Evolutionary conservation across 805 yeast genomes (phyloP).

Genomic region (Candida awuae): DNA sequence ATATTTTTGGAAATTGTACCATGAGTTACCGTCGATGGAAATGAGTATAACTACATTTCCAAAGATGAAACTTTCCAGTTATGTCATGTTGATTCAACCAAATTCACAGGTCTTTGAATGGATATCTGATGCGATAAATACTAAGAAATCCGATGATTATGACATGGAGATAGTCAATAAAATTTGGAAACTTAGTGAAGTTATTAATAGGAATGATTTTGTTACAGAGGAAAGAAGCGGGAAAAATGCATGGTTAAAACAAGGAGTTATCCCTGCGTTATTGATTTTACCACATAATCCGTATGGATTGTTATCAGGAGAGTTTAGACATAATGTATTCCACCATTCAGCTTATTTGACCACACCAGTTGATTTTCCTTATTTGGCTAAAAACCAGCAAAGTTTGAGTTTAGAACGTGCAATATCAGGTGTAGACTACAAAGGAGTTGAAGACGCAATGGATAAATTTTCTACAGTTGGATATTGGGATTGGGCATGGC

Average conservation of each 20-base stretch:
- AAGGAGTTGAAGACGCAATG: slow-evolving; percentile 10
- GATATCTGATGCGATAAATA: slow-evolving; percentile 19
- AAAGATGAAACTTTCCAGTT: slow-evolving; percentile 30
- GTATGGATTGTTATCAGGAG: slow-evolving; percentile 46
- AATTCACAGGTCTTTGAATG: slow-evolving; percentile 19
- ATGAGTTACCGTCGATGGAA: slow-evolving; percentile 31
- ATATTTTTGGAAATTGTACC: slow-evolving; percentile 24
- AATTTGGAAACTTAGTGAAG: slow-evolving; percentile 21
- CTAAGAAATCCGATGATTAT: slow-evolving; percentile 32
- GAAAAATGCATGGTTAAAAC: slow-evolving; percentile 1
- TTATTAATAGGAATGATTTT: slow-evolving; percentile 13
- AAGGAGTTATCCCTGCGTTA: slow-evolving; percentile 20
- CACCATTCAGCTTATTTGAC: slow-evolving; percentile 35
- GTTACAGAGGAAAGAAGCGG: slow-evolving; percentile 7
- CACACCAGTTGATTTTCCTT: slow-evolving; percentile 37
- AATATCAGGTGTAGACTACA: slow-evolving; percentile 1
- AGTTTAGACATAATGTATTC: slow-evolving; percentile 29
- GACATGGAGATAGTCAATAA: slow-evolving; percentile 49
- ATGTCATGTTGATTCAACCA: slow-evolving; percentile 57
- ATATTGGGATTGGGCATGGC: slow-evolving; percentile 17
- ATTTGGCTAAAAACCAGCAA: slow-evolving; percentile 9
- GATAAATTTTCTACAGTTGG: slow-evolving; percentile 8
- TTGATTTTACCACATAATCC: slow-evolving; percentile 42
- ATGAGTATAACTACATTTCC: slow-evolving; percentile 2
- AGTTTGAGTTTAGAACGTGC: slow-evolving; percentile 11